These are phyloP conservation scores for Pythium periplocum DNA, from an alignment of 352 stramenopile species.

Conservation along the genomic window DNA sequence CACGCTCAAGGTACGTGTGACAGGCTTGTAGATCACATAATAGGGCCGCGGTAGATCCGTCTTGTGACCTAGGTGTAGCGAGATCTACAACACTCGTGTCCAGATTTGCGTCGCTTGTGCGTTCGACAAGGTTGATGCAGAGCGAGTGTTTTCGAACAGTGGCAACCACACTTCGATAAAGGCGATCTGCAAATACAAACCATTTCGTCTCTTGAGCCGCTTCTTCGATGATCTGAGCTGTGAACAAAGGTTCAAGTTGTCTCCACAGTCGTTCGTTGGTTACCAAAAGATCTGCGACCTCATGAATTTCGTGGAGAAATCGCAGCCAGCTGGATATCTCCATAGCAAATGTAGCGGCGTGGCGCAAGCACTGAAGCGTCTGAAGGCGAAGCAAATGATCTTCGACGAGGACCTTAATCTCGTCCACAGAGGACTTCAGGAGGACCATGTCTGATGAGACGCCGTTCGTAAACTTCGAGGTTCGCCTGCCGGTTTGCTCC, in stretches of 20 bases:
- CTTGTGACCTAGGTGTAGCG: background rate
- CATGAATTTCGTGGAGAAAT: conserved; percentile 35
- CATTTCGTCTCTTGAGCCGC: conserved; percentile 32
- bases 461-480: too few species aligned
- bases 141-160: conserved; percentile 23
- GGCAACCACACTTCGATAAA: conserved; percentile 28
- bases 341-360: conserved; percentile 35
- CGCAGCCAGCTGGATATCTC: conserved; percentile 42
- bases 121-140: conserved; percentile 30
- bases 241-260: conserved; percentile 41
- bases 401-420: conserved; percentile 43
- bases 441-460: too few species aligned
- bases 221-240: conserved; percentile 38
- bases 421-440: conserved; percentile 25
- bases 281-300: conserved; percentile 34
- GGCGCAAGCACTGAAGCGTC: conserved; percentile 35
- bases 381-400: conserved; percentile 57
- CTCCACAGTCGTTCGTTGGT: conserved; percentile 45
- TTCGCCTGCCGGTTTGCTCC: background rate
- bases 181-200: conserved; percentile 34
- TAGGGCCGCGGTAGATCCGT: conserved; percentile 6
- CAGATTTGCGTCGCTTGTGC: background rate
- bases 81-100: too few species aligned
- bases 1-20: conserved; percentile 34
- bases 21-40: conserved; percentile 34